phyloP scores from a whole-genome alignment of 495 filamentous ascomycete species.

The Chaetomium fimeti region DNA sequence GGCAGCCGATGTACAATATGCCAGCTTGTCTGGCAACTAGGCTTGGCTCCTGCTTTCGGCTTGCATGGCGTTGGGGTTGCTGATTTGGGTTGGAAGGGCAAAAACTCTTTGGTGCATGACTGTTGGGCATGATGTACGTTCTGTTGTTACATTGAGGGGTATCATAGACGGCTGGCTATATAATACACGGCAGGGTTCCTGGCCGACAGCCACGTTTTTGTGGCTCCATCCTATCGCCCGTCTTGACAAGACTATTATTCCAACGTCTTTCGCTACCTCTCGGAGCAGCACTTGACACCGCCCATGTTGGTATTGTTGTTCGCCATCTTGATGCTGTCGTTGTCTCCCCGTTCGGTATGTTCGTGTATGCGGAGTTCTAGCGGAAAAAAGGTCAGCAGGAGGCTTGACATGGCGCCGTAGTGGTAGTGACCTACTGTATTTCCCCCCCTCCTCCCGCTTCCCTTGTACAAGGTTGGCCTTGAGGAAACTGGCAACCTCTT shows the following conservation, averaged over 20 bases:
- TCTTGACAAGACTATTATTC: slow-evolving; percentile 18
- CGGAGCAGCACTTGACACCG: slow-evolving; percentile 47
- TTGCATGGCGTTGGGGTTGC: slow-evolving; percentile 43
- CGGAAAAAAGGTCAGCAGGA: not conserved
- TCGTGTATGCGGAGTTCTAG: slow-evolving; percentile 84
- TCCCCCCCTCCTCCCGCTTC: slow-evolving; percentile 55
- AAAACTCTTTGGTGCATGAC: slow-evolving; percentile 21
- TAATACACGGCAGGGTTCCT: slow-evolving; percentile 29
- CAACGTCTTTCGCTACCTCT: slow-evolving; percentile 30
- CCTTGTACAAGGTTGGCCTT: slow-evolving; percentile 88
- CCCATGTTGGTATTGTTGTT: slow-evolving; percentile 46
- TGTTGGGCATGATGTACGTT: slow-evolving; percentile 24
- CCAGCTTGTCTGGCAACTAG: slow-evolving; percentile 79
- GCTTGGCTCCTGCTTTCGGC: slow-evolving; percentile 42
- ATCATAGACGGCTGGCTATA: slow-evolving; percentile 37
- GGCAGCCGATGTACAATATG: slow-evolving; percentile 75
- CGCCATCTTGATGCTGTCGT: slow-evolving; percentile 72
- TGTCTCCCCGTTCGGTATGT: slow-evolving; percentile 87
- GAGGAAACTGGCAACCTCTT: slow-evolving; percentile 78
- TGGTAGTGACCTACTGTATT: slow-evolving; percentile 59
- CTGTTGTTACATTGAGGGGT: slow-evolving; percentile 34
- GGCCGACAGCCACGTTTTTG: slow-evolving; percentile 14
- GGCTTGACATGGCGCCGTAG: not conserved
- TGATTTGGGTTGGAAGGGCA: slow-evolving; percentile 28
- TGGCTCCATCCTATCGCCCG: slow-evolving; percentile 11